Base-by-base conservation (phyloP, 331 rosid species). In the Ulmus americana region DNA sequence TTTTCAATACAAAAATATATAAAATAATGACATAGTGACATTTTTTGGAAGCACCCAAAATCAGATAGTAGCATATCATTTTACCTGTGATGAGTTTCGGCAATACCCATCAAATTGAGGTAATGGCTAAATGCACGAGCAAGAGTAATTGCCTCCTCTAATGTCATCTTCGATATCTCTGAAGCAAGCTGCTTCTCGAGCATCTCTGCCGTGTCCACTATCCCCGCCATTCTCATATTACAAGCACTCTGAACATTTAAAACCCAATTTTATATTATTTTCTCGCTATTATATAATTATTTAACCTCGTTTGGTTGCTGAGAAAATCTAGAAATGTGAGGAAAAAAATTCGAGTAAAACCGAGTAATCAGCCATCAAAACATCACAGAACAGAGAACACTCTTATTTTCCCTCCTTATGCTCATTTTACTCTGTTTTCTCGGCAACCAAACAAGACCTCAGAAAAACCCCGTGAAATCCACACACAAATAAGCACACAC, bases 91-190 rank as follows among this genome's bases (percentile, higher is more conserved):
- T 91, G 96, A 45, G 96, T 89, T 77, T 91, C 97, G 39, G 97
- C 97, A 70, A 91, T 84, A 47, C 97, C 92, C 87, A 79, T 88
- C 81, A 91, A 70, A 73, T 84, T 88, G 78, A 91, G 96, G 79
- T 83, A 83, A 51, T 91, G 96, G 70, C 97, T 84, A 64, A 88
- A 88, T 50, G 96, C 92, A 60, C 96, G 97, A 83, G 92, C 96
- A 14, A 88, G 84, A 55, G 81, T 78, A n/a, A 91, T 64, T n/a
- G 96, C 97, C 78, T 86, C 97, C 58, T 88, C 92, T 15, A 88
- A 69, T 13, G 82, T 75, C 97, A 88, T 86, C 69, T 88, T 72
- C 35, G 96, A 91, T 44, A 91, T 79, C 81, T 86, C 96, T 7
- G 95, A 79, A 22, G 90, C 88, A 40, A 86, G 80, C 73, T 88